These are phyloP conservation scores for Candida buenavistaensis DNA, from an alignment of 1,139 yeast genomes.

Conservation along the genomic window DNA sequence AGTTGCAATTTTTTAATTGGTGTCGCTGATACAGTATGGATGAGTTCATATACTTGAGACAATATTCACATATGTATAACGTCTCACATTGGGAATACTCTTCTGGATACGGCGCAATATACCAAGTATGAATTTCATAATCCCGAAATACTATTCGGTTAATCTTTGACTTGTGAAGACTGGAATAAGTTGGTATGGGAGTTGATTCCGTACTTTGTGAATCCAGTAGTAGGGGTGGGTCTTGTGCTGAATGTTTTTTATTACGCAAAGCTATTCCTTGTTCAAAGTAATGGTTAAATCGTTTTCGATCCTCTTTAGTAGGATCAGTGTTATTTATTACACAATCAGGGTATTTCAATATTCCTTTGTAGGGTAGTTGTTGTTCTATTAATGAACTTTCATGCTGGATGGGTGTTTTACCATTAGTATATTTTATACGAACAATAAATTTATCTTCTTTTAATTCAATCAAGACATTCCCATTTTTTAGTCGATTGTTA, in stretches of 20 bases:
- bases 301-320: constrained; percentile 44
- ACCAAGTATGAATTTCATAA: constrained; percentile 85
- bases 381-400: constrained; percentile 9
- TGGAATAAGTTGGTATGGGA: constrained; percentile 17
- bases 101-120: constrained; percentile 90
- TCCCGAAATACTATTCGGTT: constrained; percentile 66
- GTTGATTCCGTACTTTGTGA: constrained; percentile 15
- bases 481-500: not conserved
- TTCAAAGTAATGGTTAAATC: constrained; percentile 37
- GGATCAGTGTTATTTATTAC: constrained; percentile 65
- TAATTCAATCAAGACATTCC: constrained; percentile 1
- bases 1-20: constrained; percentile 61
- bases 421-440: constrained; percentile 6
- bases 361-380: constrained; percentile 67
- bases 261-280: constrained; percentile 26
- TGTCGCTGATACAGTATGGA: constrained; percentile 72
- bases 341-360: constrained; percentile 59
- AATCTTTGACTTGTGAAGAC: constrained; percentile 26
- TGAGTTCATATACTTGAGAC: constrained; percentile 78
- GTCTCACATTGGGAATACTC: constrained; percentile 67
- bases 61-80: constrained; percentile 79
- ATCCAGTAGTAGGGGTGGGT: constrained; percentile 1
- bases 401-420: not conserved
- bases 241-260: constrained; percentile 1
- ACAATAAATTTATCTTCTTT: constrained; percentile 5